Percentiles rank a stretch among this genome's conserved stretches.
phyloP scores from a whole-genome alignment of 2,329 filamentous ascomycete species.

The Trichoderma sp. region DNA sequence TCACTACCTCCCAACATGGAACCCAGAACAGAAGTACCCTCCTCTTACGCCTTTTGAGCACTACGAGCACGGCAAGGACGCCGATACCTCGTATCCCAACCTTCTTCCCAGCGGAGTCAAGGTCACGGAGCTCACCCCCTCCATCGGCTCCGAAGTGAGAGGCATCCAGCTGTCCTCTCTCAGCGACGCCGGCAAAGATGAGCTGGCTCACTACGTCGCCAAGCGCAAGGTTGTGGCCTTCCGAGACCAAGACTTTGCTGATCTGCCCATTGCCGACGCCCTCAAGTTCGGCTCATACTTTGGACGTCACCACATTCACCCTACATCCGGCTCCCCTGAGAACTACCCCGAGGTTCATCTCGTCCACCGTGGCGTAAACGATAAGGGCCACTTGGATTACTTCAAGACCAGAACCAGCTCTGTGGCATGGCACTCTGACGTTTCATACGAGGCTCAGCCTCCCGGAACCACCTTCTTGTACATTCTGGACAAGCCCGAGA shows the following conservation, averaged over 20 bases:
- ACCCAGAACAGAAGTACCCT: constrained; percentile 60
- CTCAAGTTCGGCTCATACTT: constrained; percentile 72
- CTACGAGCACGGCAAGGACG: constrained; percentile 72
- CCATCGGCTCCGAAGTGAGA: constrained; percentile 68
- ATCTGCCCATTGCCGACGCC: constrained; percentile 67
- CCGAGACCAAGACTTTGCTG: constrained; percentile 69
- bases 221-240: constrained; percentile 78
- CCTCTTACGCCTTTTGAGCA: constrained; percentile 69
- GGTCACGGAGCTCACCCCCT: constrained; percentile 64
- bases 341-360: constrained; percentile 74
- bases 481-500: constrained; percentile 74
- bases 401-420: constrained; percentile 70
- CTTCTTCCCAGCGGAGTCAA: constrained; percentile 55
- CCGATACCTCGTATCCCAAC: constrained; percentile 66
- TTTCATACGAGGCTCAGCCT: constrained; percentile 84
- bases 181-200: constrained; percentile 66
- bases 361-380: constrained; percentile 64
- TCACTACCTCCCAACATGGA: constrained; percentile 72
- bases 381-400: constrained; percentile 53
- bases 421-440: constrained; percentile 85
- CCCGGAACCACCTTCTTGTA: constrained; percentile 89
- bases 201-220: constrained; percentile 72
- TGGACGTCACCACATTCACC: constrained; percentile 78
- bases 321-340: constrained; percentile 70
- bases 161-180: constrained; percentile 71